These are phyloP conservation scores for Hypoxylon sp. DNA, from an alignment of 2,329 filamentous ascomycete species.

Conservation along the genomic window DNA sequence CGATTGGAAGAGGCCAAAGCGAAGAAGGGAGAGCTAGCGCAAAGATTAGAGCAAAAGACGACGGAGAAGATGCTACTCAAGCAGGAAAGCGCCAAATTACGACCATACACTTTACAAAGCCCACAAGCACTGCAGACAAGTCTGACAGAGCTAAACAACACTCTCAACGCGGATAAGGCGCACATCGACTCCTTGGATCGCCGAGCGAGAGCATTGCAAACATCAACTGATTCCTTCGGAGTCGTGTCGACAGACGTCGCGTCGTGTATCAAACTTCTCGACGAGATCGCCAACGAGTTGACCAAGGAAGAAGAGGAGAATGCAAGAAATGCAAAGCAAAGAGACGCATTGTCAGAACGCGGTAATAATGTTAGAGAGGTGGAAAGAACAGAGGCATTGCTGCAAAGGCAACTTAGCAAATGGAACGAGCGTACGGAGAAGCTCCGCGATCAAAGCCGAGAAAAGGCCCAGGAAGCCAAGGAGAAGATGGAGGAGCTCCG, in stretches of 20 bases:
- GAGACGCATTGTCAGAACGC: conserved; percentile 87
- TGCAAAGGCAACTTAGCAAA: conserved; percentile 86
- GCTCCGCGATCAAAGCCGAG: conserved; percentile 81
- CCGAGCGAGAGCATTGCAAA: conserved; percentile 89
- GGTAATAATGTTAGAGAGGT: conserved; percentile 92
- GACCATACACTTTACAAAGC: conserved; percentile 92
- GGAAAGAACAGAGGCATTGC: conserved; percentile 85
- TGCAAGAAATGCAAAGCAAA: conserved; percentile 81
- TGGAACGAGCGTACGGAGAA: conserved; percentile 90
- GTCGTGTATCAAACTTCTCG: conserved; percentile 87
- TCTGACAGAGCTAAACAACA: conserved; percentile 84
- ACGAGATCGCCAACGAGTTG: conserved; percentile 87
- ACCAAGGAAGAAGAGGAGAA: conserved; percentile 93
- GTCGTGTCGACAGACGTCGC: conserved; percentile 88
- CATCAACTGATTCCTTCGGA: conserved; percentile 88
- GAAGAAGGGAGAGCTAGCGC: conserved; percentile 82
- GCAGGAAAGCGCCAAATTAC: conserved; percentile 89
- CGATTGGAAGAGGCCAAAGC: conserved; percentile 85
- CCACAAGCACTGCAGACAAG: conserved; percentile 85
- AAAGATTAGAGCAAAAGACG: conserved; percentile 77
- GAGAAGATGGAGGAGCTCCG: conserved; percentile 91
- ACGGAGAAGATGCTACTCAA: conserved; percentile 77
- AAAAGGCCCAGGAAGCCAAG: conserved; percentile 85
- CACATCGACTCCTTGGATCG: conserved; percentile 91
- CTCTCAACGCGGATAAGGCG: conserved; percentile 80